Base-by-base conservation (phyloP, 768 basidiomycete genomes). In the Mycena haematopus region DNA sequence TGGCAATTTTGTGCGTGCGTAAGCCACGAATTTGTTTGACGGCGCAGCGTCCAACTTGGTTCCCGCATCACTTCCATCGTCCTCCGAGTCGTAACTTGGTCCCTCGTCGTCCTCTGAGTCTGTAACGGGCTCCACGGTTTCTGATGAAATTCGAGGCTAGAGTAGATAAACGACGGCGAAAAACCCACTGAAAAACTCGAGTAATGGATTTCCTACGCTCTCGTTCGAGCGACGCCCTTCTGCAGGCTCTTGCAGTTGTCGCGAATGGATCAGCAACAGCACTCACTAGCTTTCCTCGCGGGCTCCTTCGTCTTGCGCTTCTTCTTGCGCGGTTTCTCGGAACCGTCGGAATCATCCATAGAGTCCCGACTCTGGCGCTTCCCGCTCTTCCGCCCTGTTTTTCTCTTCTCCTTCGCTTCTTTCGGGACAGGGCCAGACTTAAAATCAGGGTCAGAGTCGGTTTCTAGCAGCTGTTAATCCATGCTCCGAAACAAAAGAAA, bases 391-490 rank as follows among this genome's bases (percentile, higher is more conserved):
- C 58, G 69, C 45, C 60, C 69, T 3, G 63, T 54, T 62, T 62
- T 64, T 22, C 65, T 69, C 54, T 60, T 35, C 27, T 60, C 35
- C 54, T 60, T 35, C 27, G 53, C 35, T 7, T 27, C 36, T 17
- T 45, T 36, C 6, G 79, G 56, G 61, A 78, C 79, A 8, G 69
- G 61, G 1, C 81, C 80, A 3, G 82, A 75, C 27, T 75, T 77
- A 65, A 85, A 85, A 51, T 84, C 83, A 33, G 81, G 76, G 67
- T 85, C 36, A 0, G 82, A 80, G 67, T 84, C 83, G 2, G 70
- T 63, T 54, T 82, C 83, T 80, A 47, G 13, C 14, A n/a, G 27
- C 25, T 40, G 35, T 56, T 56, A 36, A 22, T 29, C 31, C 14
- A 7, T 22, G 35, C 14, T 33, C 14, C 19, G 2, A 35, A 45